Base-by-base conservation (phyloP, 2,329 filamentous ascomycete genomes). In the Delphinella strobiligena region DNA sequence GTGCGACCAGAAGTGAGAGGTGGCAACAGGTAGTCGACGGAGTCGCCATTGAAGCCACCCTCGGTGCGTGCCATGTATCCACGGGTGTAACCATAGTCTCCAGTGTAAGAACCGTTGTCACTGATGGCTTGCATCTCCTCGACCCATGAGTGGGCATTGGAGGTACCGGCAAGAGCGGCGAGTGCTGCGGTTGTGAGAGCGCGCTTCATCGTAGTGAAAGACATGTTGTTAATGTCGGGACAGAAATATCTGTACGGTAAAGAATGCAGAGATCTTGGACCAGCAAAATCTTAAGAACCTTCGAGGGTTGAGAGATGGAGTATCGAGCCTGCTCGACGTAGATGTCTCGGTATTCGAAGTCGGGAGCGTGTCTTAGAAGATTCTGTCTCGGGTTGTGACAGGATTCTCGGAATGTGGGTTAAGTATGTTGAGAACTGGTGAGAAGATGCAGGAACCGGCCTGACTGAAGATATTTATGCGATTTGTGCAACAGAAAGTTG, bases 121-220 rank as follows among this genome's bases (percentile, higher is more conserved):
- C 77, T 74, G 56, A 95, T 78, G 42, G 77, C 75, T 45, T 69
- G 74, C 36, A 89, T 67, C 51, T 80, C 68, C 61, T 95, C 87
- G 35, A 89, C 72, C 88, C 88, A 95, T 14, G 78, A 81, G 61
- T 95, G 89, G 27, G 75, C 79, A 19, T 46, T 43, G 16, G 53
- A 35, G 5, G 30, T 30, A 14, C 37, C 43, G 5, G 38, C 30
- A 4, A 37, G 29, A 18, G 35, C 31, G 10, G 27, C 31, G 14
- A 38, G 15, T 12, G 36, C 22, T 5, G 30, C 22, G 32, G 22
- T 14, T 3, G 14, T 11, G 19, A 34, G 22, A n/a, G 10, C 14
- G 27, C 34, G 31, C 36, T 37, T 37, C 40, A 38, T 37, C 27
- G 12, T 34, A 41, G 14, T 9, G 31, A 33, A 14, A 33, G 31